These are phyloP conservation scores for Cicer bijugum DNA, from an alignment of 306 rosid genomes.

Conservation along the genomic window DNA sequence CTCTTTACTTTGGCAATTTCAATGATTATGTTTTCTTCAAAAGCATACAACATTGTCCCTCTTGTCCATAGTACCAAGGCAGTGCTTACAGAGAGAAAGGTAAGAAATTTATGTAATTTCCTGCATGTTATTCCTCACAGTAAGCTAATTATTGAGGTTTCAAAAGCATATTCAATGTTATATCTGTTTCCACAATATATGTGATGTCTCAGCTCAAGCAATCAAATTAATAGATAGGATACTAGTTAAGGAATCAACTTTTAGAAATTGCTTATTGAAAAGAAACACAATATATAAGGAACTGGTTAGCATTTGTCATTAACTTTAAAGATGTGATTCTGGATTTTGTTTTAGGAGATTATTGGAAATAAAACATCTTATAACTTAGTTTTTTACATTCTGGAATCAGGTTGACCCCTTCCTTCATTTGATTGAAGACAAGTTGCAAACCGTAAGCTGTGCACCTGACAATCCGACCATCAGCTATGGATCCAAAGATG, in stretches of 20 bases:
- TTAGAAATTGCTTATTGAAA: neutral
- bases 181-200: slow-evolving; percentile 20
- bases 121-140: slow-evolving; percentile 35
- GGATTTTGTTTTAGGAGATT: slow-evolving; percentile 21
- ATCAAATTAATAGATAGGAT: slow-evolving; percentile 25
- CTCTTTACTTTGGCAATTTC: slow-evolving; percentile 80
- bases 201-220: slow-evolving; percentile 24
- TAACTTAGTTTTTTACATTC: slow-evolving; percentile 26
- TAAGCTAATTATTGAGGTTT: slow-evolving; percentile 28
- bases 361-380: slow-evolving; percentile 19
- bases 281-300: neutral
- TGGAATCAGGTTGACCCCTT: slow-evolving; percentile 79
- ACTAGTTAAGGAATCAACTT: neutral
- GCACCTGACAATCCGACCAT: slow-evolving; percentile 48
- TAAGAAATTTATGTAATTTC: slow-evolving; percentile 42
- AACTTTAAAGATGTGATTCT: slow-evolving; percentile 16
- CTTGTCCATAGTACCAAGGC: slow-evolving; percentile 60
- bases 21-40: slow-evolving; percentile 83
- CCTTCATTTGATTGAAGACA: slow-evolving; percentile 71
- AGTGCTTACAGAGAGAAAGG: slow-evolving; percentile 63
- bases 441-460: slow-evolving; percentile 62
- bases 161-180: slow-evolving; percentile 4
- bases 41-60: slow-evolving; percentile 65
- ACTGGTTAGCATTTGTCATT: neutral
- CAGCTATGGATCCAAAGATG: slow-evolving; percentile 79